Conservation (phyloP, 1,284 basidiomycete species). For the Cryptococcus deneoformans region DNA sequence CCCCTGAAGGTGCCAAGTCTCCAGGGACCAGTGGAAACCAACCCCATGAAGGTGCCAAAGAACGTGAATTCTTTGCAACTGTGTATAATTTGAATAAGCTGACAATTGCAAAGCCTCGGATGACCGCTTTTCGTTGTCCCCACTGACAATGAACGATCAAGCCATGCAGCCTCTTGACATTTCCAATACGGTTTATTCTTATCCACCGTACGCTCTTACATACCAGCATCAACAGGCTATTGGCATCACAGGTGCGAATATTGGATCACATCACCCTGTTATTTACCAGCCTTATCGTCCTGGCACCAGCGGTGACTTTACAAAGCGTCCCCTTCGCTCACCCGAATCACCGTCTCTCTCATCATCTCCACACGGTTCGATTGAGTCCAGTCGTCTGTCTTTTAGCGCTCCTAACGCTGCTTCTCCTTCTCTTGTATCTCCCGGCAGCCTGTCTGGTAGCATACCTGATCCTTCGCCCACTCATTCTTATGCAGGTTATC, state of each 20-base stretch:
- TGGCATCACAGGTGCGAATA: neutral
- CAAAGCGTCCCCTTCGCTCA: neutral
- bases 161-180: neutral
- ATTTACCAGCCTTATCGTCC: slow-evolving; percentile 15
- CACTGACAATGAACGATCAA: slow-evolving; percentile 7
- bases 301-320: slow-evolving; percentile 11
- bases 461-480: slow-evolving; percentile 8
- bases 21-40: neutral
- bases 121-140: slow-evolving; percentile 5
- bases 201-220: slow-evolving; percentile 11
- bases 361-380: slow-evolving; percentile 8
- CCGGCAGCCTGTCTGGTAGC: slow-evolving; percentile 5
- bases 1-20: slow-evolving; percentile 1
- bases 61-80: neutral
- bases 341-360: slow-evolving; percentile 7
- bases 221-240: slow-evolving; percentile 3
- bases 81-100: neutral
- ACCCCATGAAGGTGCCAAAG: neutral
- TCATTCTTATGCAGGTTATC: slow-evolving; percentile 1
- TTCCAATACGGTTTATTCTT: neutral
- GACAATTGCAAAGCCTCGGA: no score
- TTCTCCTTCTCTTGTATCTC: slow-evolving; percentile 12
- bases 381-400: slow-evolving; percentile 7
- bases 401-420: slow-evolving; percentile 9
- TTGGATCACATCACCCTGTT: slow-evolving; percentile 1